Evolutionary conservation across 2,329 filamentous ascomycete species (phyloP), one percentile per base, ranked within the genome.

Genomic region (Ceratocystis variospora): DNA sequence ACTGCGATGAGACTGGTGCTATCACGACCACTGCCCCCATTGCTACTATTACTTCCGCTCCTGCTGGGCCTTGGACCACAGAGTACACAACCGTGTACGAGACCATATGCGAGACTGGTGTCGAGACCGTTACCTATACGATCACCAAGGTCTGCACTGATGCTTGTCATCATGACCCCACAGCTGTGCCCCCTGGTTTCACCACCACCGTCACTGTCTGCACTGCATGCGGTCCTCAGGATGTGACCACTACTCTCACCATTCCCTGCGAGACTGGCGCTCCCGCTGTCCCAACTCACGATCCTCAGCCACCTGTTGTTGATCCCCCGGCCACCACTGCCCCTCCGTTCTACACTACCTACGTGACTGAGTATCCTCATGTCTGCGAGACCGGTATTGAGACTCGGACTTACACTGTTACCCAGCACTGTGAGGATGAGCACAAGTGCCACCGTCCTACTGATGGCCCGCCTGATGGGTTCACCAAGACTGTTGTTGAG

Each of bases 331-430:
- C 25, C 10, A 41, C 22, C 3, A 46, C 45, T 1, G 10, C 31
- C 15, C 17, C 62, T 44, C 31, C 41, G 15, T 44, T 44, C 12
- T 63, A 62, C 55, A 69, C 67, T 28, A 62, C 61, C 28, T 68
- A 66, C 48, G 65, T 65, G 2, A 68, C 65, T 7, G 68, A 68
- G 66, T 66, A 67, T 44, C 61, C 63, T 7, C 19, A 28, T 3
- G 53, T 63, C 5, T 68, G 68, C 19, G 57, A 67, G 37, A 68
- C 62, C 10, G 68, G 68, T 31, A 28, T 68, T 15, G 63, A 65
- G 41, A 68, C 67, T 5, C 62, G 62, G 55, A 69, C 68, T n/a
- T 69, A 67, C 37, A 68, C 67, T 3, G 62, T 69, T 62, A 69
- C 68, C 12, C 50, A 69, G 46, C 65, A 53, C 17, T 69, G 68